Conservation (phyloP, 2,329 filamentous ascomycete species). For the Penicillium sp. region DNA sequence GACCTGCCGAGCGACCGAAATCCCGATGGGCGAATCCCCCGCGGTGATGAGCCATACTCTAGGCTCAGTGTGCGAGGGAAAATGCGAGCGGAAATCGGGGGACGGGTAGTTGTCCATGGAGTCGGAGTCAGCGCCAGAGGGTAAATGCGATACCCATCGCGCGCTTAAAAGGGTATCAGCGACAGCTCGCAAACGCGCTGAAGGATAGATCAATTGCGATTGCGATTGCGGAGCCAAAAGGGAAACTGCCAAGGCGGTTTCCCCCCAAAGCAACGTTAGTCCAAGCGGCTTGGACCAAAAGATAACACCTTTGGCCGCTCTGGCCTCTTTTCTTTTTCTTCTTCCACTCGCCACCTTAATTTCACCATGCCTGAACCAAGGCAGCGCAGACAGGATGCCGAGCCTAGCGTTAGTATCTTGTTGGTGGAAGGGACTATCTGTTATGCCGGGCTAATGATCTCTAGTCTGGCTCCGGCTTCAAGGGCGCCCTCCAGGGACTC, state of each 20-base stretch:
- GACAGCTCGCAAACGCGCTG: conserved; percentile 1
- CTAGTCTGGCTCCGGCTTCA: conserved; percentile 43
- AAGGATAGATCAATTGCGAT: background rate
- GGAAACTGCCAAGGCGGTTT: conserved; percentile 13
- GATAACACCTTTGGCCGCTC: conserved; percentile 11
- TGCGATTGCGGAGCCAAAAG: conserved; percentile 12
- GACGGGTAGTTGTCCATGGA: conserved; percentile 37
- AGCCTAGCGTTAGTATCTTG: conserved; percentile 28
- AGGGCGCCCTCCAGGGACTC: conserved; percentile 53
- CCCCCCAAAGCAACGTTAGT: conserved; percentile 6
- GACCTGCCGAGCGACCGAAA: conserved; percentile 75
- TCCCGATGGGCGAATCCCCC: conserved; percentile 77
- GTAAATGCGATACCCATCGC: conserved; percentile 30
- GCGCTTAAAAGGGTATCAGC: conserved; percentile 10
- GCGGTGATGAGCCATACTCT: conserved; percentile 92
- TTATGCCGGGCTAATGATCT: conserved; percentile 21
- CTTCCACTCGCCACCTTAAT: conserved; percentile 27
- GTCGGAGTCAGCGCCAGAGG: conserved; percentile 19
- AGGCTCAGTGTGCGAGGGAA: conserved; percentile 63
- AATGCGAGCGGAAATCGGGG: conserved; percentile 44
- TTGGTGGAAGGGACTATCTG: background rate
- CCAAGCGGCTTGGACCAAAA: conserved; percentile 6
- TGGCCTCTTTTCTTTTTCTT: conserved; percentile 13
- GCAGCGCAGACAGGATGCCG: conserved; percentile 35
- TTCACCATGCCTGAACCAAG: conserved; percentile 41